phyloP scores from a whole-genome alignment of 192 early-diverging fungal genomes.

The Obelidium mucronatum region DNA sequence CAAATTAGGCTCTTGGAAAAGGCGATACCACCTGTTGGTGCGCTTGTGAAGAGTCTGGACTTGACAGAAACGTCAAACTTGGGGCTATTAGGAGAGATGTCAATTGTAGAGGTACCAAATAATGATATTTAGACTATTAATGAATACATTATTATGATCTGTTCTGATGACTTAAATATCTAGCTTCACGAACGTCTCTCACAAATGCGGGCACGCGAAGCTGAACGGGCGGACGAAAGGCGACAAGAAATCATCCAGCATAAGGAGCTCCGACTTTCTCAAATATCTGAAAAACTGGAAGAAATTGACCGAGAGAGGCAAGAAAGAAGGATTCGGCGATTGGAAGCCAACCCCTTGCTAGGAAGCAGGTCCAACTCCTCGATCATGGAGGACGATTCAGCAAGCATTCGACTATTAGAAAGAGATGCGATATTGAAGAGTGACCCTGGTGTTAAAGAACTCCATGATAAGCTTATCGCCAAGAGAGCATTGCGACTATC shows the following conservation, averaged over 20 bases:
- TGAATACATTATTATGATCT: neutral
- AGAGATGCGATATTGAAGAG: neutral
- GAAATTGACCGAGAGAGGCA: slow-evolving; percentile 50
- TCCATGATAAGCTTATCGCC: slow-evolving; percentile 42
- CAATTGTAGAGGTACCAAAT: slow-evolving; percentile 51
- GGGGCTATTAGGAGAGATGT: slow-evolving; percentile 64
- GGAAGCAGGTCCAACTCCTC: neutral
- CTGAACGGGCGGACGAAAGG: slow-evolving; percentile 39
- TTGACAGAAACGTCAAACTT: slow-evolving; percentile 53
- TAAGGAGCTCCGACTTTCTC: slow-evolving; percentile 27
- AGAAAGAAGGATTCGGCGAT: slow-evolving; percentile 35
- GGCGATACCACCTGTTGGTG: slow-evolving; percentile 47
- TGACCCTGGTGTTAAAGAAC: slow-evolving; percentile 20
- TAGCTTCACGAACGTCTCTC: slow-evolving; percentile 62
- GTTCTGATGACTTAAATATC: neutral
- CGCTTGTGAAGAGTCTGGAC: slow-evolving; percentile 51
- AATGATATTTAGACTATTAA: neutral
- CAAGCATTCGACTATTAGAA: too few species aligned
- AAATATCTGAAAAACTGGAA: slow-evolving; percentile 51
- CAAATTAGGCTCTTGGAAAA: slow-evolving; percentile 62
- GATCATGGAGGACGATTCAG: neutral
- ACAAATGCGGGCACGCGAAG: slow-evolving; percentile 32
- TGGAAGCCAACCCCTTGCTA: neutral
- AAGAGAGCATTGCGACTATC: slow-evolving; percentile 38
- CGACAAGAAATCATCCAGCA: slow-evolving; percentile 47